phyloP scores from a whole-genome alignment of 2,329 filamentous ascomycete genomes.

The Epichloe elymi region DNA sequence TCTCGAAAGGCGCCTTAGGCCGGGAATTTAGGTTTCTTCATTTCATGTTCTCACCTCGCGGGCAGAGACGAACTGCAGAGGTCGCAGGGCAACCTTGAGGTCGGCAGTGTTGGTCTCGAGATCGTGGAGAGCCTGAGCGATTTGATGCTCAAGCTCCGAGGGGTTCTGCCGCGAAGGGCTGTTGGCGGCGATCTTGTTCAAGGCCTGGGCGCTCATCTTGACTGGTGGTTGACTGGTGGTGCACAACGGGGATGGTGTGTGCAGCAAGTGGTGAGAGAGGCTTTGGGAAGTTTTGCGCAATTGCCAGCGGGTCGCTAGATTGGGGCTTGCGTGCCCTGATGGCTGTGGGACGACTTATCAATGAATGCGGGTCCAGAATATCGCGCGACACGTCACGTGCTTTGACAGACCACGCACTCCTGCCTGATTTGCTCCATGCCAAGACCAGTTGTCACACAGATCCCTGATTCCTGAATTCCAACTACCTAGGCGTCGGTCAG shows the following conservation, averaged over 20 bases:
- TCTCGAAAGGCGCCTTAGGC: conserved; percentile 14
- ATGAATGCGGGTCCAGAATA: no score
- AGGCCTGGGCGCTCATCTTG: conserved; percentile 54
- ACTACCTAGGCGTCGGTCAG: no score
- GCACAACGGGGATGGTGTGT: conserved; percentile 18
- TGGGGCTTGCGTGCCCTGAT: conserved; percentile 29
- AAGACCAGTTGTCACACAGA: no score
- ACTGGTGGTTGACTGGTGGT: conserved; percentile 36
- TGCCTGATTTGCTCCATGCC: no score
- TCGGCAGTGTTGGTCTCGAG: conserved; percentile 99
- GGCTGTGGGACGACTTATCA: not conserved
- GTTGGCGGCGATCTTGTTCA: conserved; percentile 98
- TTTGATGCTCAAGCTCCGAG: conserved; percentile 93
- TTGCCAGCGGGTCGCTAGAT: conserved; percentile 22
- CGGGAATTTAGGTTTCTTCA: conserved; percentile 13
- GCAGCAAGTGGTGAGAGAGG: conserved; percentile 14
- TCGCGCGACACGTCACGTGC: not conserved
- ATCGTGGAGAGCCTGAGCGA: conserved; percentile 94
- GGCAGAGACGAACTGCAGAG: conserved; percentile 97
- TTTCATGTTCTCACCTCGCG: conserved; percentile 77
- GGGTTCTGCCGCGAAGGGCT: conserved; percentile 92
- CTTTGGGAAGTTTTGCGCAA: conserved; percentile 18
- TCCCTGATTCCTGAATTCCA: no score
- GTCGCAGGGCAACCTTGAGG: conserved; percentile 89
- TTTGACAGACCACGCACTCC: no score